Evolutionary conservation across 108 stramenopile genomes (phyloP).

Genomic region (Cyclotella distinguenda): DNA sequence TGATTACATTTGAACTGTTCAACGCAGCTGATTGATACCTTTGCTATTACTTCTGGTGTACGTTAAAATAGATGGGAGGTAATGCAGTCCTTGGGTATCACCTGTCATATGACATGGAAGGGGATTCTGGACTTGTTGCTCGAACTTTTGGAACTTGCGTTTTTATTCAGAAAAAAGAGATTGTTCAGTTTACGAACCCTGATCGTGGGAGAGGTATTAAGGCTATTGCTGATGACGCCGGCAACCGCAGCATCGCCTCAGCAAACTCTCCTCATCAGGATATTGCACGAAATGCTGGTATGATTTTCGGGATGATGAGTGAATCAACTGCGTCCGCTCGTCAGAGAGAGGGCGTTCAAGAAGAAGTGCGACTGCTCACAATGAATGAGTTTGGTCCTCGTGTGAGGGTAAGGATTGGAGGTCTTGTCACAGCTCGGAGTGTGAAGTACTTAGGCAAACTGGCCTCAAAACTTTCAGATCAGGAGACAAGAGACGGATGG

Average conservation of each 20-base stretch:
- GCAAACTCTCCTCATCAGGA: constrained; percentile 35
- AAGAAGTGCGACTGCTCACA: constrained; percentile 89
- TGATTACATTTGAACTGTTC: too few species aligned
- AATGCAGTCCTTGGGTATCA: constrained; percentile 92
- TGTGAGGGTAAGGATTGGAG: constrained; percentile 90
- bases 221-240: constrained; percentile 1
- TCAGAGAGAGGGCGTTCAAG: constrained; percentile 51
- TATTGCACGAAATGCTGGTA: constrained; percentile 24
- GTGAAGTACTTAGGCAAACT: constrained; percentile 95
- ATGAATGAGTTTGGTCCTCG: constrained; percentile 81
- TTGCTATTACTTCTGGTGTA: background rate
- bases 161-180: constrained; percentile 54
- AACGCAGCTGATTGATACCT: background rate
- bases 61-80: constrained; percentile 63
- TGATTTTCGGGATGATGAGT: constrained; percentile 36
- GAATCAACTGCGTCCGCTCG: constrained; percentile 43
- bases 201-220: constrained; percentile 8
- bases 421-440: constrained; percentile 88
- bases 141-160: constrained; percentile 96
- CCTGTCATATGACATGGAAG: constrained; percentile 95
- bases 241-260: constrained; percentile 14
- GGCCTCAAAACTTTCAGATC: constrained; percentile 85
- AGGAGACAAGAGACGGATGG: constrained; percentile 95
- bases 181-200: background rate
- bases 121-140: constrained; percentile 95